phyloP scores from a whole-genome alignment of 2,329 filamentous ascomycete species.

The Fusarium sp. region DNA sequence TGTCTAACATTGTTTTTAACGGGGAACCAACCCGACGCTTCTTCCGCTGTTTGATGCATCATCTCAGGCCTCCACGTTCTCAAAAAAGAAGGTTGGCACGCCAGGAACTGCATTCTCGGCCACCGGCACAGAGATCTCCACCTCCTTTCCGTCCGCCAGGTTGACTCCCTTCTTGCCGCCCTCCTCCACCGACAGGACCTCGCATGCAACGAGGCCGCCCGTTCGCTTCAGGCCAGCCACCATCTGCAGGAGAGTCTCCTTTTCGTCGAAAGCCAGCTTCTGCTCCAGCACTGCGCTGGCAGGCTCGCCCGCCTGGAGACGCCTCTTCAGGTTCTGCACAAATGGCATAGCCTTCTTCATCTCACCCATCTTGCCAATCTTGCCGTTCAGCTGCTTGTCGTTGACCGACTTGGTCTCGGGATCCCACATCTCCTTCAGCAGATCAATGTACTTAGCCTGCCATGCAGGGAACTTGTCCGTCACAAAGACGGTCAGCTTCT shows the following conservation, averaged over 20 bases:
- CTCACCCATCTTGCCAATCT: conserved; percentile 82
- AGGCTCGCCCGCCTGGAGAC: conserved; percentile 74
- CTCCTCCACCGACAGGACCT: conserved; percentile 75
- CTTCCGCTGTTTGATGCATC: neutral
- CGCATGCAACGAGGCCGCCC: conserved; percentile 71
- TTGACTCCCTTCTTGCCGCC: conserved; percentile 70
- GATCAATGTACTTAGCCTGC: conserved; percentile 89
- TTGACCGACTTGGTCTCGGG: conserved; percentile 67
- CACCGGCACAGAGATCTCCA: conserved; percentile 62
- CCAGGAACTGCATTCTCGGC: conserved; percentile 84
- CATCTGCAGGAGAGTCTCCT: conserved; percentile 77
- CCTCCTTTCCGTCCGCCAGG: conserved; percentile 61
- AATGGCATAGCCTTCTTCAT: conserved; percentile 99
- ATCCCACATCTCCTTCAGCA: conserved; percentile 76
- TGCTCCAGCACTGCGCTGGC: conserved; percentile 76
- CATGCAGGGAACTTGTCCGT: conserved; percentile 83
- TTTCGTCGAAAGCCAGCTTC: conserved; percentile 87
- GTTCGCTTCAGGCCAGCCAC: conserved; percentile 78
- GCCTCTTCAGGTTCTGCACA: conserved; percentile 84
- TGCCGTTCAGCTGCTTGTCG: conserved; percentile 80
- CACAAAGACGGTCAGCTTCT: conserved; percentile 87
- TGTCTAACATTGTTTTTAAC: conserved; percentile 22
- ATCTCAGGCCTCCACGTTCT: conserved; percentile 69
- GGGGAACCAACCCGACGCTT: conserved; percentile 5
- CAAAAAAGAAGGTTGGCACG: conserved; percentile 81